A percentile compares a stretch with the other conserved stretches of the same genome.
Conservation (phyloP, 148 eudicot genomes). For the Heliamphora exappendiculata region DNA sequence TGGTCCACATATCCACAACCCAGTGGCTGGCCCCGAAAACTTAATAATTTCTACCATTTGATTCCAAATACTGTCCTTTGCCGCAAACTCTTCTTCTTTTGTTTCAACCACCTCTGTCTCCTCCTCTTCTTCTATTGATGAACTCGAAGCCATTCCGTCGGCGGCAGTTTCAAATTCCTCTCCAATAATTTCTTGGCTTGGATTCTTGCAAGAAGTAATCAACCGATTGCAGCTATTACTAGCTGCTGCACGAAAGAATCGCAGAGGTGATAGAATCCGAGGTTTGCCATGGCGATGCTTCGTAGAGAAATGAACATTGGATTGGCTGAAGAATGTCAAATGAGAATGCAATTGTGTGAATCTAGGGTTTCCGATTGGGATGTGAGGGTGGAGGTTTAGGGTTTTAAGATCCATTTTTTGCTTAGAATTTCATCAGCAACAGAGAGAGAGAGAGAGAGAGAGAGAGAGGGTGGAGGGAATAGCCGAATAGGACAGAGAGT, state of each 20-base stretch:
- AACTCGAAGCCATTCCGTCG: conserved; percentile 4
- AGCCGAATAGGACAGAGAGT: background rate
- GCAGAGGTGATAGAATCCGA: background rate
- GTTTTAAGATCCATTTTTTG: conserved; percentile 19
- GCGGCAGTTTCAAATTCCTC: conserved; percentile 12
- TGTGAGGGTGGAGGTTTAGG: conserved; percentile 4
- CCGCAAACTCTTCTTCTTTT: conserved; percentile 26
- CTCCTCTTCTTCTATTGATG: conserved; percentile 1
- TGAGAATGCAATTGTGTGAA: conserved; percentile 2
- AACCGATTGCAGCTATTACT: background rate
- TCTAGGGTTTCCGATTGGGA: background rate
- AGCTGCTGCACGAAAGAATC: background rate
- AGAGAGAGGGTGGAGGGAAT: background rate
- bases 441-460: background rate
- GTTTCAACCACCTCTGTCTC: conserved; percentile 11
- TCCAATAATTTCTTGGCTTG: conserved; percentile 18
- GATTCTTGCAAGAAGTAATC: conserved; percentile 22
- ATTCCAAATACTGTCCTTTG: conserved; percentile 46
- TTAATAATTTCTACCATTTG: conserved; percentile 65
- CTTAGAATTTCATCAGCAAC: background rate
- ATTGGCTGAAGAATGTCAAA: conserved; percentile 1
- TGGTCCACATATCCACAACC: conserved; percentile 87
- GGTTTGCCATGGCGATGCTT: background rate
- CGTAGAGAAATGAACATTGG: background rate
- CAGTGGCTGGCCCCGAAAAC: conserved; percentile 90